Conservation (phyloP, 208 protist species). For the Crithidia bombi region DNA sequence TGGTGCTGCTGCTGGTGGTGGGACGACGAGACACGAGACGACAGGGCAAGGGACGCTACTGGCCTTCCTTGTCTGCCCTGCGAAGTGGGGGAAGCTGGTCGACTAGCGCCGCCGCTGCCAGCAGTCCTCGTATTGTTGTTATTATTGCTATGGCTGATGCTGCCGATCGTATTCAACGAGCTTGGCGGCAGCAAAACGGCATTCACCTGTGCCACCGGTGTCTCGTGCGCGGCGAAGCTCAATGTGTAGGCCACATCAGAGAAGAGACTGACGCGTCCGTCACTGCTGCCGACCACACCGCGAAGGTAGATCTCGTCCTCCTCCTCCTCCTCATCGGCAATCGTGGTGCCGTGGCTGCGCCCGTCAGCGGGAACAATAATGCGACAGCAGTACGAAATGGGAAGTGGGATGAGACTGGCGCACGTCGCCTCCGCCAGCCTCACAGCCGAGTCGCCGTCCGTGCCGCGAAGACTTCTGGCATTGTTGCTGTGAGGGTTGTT, state of each 20-base stretch:
- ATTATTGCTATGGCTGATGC: neutral
- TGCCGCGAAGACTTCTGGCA: too few relatives aligned
- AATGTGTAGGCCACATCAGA: constrained; percentile 71
- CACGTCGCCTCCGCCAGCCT: constrained; percentile 41
- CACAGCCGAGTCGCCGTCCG: neutral
- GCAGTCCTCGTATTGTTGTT: neutral
- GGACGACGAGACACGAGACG: neutral
- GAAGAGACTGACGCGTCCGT: constrained; percentile 83
- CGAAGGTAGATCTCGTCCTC: constrained; percentile 51
- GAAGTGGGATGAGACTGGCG: constrained; percentile 58
- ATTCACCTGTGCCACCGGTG: constrained; percentile 53
- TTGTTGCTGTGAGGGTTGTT: too few relatives aligned
- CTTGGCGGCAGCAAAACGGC: constrained; percentile 45
- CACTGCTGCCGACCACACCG: constrained; percentile 68
- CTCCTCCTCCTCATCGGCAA: neutral
- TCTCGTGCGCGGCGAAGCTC: constrained; percentile 75
- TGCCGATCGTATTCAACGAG: neutral
- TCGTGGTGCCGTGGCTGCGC: neutral
- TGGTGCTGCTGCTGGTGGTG: neutral
- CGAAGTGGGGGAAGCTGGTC: neutral
- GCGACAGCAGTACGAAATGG: constrained; percentile 62
- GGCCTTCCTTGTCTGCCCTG: neutral
- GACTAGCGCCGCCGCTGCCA: neutral
- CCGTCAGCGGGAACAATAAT: constrained; percentile 9
- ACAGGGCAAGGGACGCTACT: neutral